A percentile compares a stretch with the other conserved stretches of the same genome.
phyloP scores from a whole-genome alignment of 2,329 filamentous ascomycete species.

The Iodosphaeria phyllophila region DNA sequence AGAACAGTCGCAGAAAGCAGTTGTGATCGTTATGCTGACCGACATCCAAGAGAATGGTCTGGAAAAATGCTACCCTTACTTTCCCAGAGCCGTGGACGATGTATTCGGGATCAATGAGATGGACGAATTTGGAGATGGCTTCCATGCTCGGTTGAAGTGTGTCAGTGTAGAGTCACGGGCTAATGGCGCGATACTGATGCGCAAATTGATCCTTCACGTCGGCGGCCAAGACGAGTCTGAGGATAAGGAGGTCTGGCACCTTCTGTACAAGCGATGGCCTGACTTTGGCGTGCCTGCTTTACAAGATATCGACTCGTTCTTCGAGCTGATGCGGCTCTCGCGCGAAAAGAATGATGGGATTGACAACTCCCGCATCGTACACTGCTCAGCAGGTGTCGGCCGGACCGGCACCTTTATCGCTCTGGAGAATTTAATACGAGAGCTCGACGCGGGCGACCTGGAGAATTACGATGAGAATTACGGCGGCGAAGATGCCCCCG shows the following conservation, averaged over 20 bases:
- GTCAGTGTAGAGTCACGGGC: constrained; percentile 38
- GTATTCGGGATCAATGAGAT: constrained; percentile 40
- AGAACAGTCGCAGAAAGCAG: constrained; percentile 52
- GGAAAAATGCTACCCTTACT: constrained; percentile 84
- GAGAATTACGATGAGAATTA: constrained; percentile 20
- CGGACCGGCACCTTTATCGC: constrained; percentile 91
- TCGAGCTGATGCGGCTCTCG: constrained; percentile 51
- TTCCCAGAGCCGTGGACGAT: constrained; percentile 39
- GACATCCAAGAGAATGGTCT: constrained; percentile 60
- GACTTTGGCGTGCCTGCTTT: constrained; percentile 70
- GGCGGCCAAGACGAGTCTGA: constrained; percentile 20
- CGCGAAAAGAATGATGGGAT: constrained; percentile 33
- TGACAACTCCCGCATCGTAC: constrained; percentile 60
- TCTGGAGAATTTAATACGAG: constrained; percentile 75
- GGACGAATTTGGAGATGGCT: constrained; percentile 46
- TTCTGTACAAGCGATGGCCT: constrained; percentile 75
- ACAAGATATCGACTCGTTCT: constrained; percentile 46
- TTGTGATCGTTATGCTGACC: constrained; percentile 87
- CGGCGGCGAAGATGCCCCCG: constrained; percentile 16
- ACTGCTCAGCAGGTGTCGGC: constrained; percentile 85
- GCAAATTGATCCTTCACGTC: constrained; percentile 47
- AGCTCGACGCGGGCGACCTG: constrained; percentile 59
- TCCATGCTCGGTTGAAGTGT: constrained; percentile 50
- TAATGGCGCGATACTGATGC: constrained; percentile 47
- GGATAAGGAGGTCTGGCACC: constrained; percentile 49